A percentile compares a stretch with the other conserved stretches of the same genome.
phyloP scores from a whole-genome alignment of 2,329 filamentous ascomycete species.

The Paraphoma sp. region DNA sequence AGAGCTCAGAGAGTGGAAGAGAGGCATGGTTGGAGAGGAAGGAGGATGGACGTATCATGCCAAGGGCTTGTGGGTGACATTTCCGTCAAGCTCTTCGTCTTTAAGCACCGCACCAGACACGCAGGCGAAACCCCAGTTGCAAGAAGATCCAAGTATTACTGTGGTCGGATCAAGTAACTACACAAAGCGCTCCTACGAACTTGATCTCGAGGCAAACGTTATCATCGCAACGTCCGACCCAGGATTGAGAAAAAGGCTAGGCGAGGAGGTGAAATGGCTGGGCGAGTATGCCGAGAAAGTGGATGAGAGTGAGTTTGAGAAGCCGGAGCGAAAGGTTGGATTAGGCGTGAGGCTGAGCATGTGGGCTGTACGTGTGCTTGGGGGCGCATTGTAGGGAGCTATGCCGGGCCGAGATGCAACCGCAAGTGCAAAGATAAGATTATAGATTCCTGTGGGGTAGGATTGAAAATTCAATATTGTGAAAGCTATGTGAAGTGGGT shows the following conservation, averaged over 20 bases:
- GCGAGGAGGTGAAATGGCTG: slow-evolving; percentile 80
- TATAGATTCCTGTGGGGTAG: neutral
- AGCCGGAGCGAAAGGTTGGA: slow-evolving; percentile 81
- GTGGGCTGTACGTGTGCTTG: slow-evolving; percentile 88
- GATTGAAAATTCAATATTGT: neutral
- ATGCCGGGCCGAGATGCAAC: too few relatives aligned
- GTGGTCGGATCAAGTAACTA: slow-evolving; percentile 95
- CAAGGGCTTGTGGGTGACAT: slow-evolving; percentile 90
- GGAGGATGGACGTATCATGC: slow-evolving; percentile 98
- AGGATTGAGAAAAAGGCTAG: slow-evolving; percentile 73
- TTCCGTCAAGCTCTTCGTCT: slow-evolving; percentile 54
- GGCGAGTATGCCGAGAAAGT: slow-evolving; percentile 74
- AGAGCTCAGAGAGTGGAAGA: slow-evolving; percentile 84
- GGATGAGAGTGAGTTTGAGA: slow-evolving; percentile 79
- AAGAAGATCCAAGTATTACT: slow-evolving; percentile 74
- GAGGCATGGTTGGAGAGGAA: slow-evolving; percentile 78
- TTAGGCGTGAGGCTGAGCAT: slow-evolving; percentile 86
- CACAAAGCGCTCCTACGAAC: slow-evolving; percentile 88
- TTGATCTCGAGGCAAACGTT: slow-evolving; percentile 90
- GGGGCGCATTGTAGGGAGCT: slow-evolving; percentile 74
- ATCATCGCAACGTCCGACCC: slow-evolving; percentile 82
- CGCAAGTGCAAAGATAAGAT: too few relatives aligned
- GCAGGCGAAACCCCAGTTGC: slow-evolving; percentile 52
- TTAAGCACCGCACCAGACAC: neutral
- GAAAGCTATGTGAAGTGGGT: slow-evolving; percentile 4